Base-by-base conservation (phyloP, 2,329 filamentous ascomycete genomes). In the Ascocoryne sarcoides region DNA sequence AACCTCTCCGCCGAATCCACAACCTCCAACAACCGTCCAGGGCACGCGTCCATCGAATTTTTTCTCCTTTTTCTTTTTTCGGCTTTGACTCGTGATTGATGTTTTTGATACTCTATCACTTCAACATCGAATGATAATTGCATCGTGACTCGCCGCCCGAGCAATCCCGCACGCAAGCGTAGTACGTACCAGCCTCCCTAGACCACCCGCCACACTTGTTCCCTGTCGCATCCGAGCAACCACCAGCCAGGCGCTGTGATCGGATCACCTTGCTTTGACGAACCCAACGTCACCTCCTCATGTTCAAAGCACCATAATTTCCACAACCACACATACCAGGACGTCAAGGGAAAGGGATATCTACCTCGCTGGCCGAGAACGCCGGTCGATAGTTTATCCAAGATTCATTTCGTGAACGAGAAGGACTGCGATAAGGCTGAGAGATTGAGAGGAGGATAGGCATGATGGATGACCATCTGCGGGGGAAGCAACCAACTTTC, bases 381-480 rank as follows among this genome's bases (percentile, higher is more conserved):
- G n/a, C n/a, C n/a, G n/a, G n/a, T n/a, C n/a, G n/a, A n/a, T n/a
- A n/a, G n/a, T n/a, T n/a, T n/a, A n/a, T n/a, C n/a, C n/a, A n/a
- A n/a, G n/a, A n/a, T n/a, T n/a, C n/a, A n/a, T n/a, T n/a, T n/a
- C n/a, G n/a, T n/a, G n/a, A n/a, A n/a, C n/a, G n/a, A n/a, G n/a
- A n/a, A n/a, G n/a, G n/a, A n/a, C n/a, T n/a, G n/a, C n/a, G n/a
- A n/a, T n/a, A n/a, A n/a, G n/a, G n/a, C n/a, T n/a, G n/a, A n/a
- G n/a, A n/a, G n/a, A n/a, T n/a, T n/a, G n/a, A n/a, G n/a, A n/a
- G n/a, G n/a, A 38, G 17, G 38, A 39, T 23, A 20, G 30, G 5
- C 34, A 49, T 16, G 36, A 50, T 53, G 51, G 47, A 46, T 38
- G 47, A 47, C 38, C 39, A 39, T 36, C 46, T 49, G 48, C 46